Evolutionary conservation across 2,329 filamentous ascomycete species (phyloP).

Genomic region (Exophiala spinifera): DNA sequence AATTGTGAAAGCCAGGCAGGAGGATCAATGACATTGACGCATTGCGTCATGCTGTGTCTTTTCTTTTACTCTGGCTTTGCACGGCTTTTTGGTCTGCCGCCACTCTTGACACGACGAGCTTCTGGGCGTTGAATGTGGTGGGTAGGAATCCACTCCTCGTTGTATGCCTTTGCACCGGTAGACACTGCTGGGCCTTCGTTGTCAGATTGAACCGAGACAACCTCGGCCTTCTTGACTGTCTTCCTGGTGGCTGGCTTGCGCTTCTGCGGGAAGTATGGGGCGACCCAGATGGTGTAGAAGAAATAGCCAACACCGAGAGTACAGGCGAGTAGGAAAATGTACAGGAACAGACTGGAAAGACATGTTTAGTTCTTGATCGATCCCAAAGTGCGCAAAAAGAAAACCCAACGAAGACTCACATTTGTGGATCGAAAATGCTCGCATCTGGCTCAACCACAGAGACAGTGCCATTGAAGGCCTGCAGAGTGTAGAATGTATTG

Average conservation of each 20-base stretch:
- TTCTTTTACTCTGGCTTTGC: slow-evolving; percentile 31
- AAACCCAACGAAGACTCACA: slow-evolving; percentile 52
- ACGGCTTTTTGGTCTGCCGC: slow-evolving; percentile 40
- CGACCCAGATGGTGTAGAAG: slow-evolving; percentile 98
- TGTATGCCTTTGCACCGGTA: slow-evolving; percentile 71
- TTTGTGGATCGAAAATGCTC: slow-evolving; percentile 90
- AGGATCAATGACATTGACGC: not conserved
- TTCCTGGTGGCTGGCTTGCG: slow-evolving; percentile 45
- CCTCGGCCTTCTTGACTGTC: slow-evolving; percentile 65
- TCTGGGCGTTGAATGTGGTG: slow-evolving; percentile 84
- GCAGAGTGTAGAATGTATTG: slow-evolving; percentile 66
- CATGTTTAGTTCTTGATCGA: slow-evolving; percentile 4
- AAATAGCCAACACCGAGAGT: slow-evolving; percentile 86
- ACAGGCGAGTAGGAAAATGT: slow-evolving; percentile 77
- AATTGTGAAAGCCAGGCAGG: not conserved
- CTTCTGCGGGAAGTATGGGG: slow-evolving; percentile 82
- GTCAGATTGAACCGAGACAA: slow-evolving; percentile 60
- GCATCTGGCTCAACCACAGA: slow-evolving; percentile 85
- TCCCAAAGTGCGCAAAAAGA: not conserved
- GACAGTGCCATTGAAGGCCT: slow-evolving; percentile 77
- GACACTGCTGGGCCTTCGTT: slow-evolving; percentile 68
- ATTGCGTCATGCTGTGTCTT: not conserved
- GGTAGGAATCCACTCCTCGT: slow-evolving; percentile 90
- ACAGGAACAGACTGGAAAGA: slow-evolving; percentile 86
- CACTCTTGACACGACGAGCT: slow-evolving; percentile 59